phyloP scores from a whole-genome alignment of 306 rosid genomes.

The Prunus mongolica region DNA sequence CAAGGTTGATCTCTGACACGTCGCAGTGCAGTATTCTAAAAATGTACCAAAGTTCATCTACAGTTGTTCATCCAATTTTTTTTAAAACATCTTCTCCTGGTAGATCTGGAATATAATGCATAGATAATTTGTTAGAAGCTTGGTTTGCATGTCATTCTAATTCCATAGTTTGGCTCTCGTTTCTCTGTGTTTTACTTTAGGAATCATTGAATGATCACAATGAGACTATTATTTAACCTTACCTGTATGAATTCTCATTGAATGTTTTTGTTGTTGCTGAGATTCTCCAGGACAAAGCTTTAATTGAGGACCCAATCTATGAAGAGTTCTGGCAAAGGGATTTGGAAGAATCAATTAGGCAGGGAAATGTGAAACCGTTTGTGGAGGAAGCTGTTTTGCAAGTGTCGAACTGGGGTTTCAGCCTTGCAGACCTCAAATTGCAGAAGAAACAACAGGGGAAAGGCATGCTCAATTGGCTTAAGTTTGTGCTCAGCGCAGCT shows the following conservation, averaged over 20 bases:
- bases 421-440: conserved; percentile 83
- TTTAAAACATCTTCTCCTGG: background rate
- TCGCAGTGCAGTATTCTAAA: background rate
- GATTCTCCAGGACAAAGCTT: conserved; percentile 70
- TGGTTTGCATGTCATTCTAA: background rate
- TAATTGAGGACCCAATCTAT: conserved; percentile 85
- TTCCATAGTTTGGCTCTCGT: background rate
- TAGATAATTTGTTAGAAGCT: background rate
- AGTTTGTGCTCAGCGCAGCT: conserved; percentile 56
- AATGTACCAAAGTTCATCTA: background rate
- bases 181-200: background rate
- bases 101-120: background rate
- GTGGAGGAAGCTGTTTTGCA: conserved; percentile 88
- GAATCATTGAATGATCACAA: background rate
- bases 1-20: background rate
- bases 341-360: conserved; percentile 94
- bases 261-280: conserved; percentile 2
- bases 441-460: conserved; percentile 56
- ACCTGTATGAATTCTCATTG: conserved; percentile 4
- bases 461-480: conserved; percentile 60
- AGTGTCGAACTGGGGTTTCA: conserved; percentile 94
- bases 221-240: background rate
- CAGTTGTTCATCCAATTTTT: background rate
- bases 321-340: conserved; percentile 99
- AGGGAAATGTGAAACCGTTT: conserved; percentile 66